phyloP scores from a whole-genome alignment of 2,329 filamentous ascomycete genomes.

The Coleophoma eucalyptorum region DNA sequence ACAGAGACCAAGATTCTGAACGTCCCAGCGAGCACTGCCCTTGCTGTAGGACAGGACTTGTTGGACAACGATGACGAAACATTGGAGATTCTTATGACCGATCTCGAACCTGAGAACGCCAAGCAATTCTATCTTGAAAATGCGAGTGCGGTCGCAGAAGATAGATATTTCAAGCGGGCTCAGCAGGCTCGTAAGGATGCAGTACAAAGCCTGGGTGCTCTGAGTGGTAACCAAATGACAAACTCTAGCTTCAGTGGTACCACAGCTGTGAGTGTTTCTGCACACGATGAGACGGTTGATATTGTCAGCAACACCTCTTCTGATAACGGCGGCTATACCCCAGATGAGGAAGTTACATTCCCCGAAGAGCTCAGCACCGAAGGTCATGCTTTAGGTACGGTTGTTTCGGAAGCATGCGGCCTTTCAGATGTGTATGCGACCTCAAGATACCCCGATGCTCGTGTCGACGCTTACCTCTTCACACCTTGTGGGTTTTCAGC shows the following conservation, averaged over 20 bases:
- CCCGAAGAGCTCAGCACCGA: constrained; percentile 82
- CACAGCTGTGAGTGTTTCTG: constrained; percentile 26
- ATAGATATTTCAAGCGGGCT: constrained; percentile 67
- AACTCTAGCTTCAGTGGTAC: constrained; percentile 34
- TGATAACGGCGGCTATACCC: constrained; percentile 53
- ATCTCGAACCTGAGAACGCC: constrained; percentile 63
- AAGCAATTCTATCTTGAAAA: constrained; percentile 73
- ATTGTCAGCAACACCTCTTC: constrained; percentile 76
- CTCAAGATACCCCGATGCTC: constrained; percentile 83
- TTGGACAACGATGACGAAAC: constrained; percentile 64
- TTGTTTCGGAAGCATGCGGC: constrained; percentile 87
- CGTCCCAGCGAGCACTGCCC: constrained; percentile 29
- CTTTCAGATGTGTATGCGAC: constrained; percentile 85
- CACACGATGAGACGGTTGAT: constrained; percentile 62
- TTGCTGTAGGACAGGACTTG: constrained; percentile 12
- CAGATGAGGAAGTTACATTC: constrained; percentile 54
- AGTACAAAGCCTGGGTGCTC: constrained; percentile 53
- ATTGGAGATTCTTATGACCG: constrained; percentile 69
- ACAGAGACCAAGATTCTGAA: constrained; percentile 28
- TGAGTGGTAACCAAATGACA: constrained; percentile 44
- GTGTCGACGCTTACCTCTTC: constrained; percentile 94
- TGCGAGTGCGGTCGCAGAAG: constrained; percentile 87
- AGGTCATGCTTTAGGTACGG: constrained; percentile 86
- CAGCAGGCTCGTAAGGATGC: constrained; percentile 58
- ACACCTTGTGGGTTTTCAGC: constrained; percentile 96